Conservation (phyloP, 352 stramenopile species). For the Phytopythium litorale region DNA sequence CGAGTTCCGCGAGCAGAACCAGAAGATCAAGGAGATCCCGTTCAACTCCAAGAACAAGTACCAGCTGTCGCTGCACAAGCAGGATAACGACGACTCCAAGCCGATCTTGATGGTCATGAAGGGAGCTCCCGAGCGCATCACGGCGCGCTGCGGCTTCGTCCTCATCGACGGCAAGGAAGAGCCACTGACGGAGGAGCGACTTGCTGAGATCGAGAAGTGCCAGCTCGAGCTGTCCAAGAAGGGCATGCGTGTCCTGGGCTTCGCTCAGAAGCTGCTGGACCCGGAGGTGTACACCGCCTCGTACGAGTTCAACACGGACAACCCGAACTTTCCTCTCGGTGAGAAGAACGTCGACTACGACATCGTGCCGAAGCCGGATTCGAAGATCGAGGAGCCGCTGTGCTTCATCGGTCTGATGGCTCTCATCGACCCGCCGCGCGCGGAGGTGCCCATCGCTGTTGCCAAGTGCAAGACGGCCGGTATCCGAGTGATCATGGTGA, state of each 20-base stretch:
- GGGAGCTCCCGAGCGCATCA: slow-evolving; percentile 91
- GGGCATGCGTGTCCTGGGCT: slow-evolving; percentile 63
- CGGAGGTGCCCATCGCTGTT: slow-evolving; percentile 96
- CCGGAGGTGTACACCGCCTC: slow-evolving; percentile 34
- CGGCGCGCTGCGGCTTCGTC: slow-evolving; percentile 86
- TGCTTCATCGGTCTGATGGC: slow-evolving; percentile 95
- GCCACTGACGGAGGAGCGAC: slow-evolving; percentile 75
- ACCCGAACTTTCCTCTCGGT: slow-evolving; percentile 32
- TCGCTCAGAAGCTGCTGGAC: slow-evolving; percentile 59
- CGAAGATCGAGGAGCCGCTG: slow-evolving; percentile 73
- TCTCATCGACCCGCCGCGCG: slow-evolving; percentile 98
- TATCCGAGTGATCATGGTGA: slow-evolving; percentile 99
- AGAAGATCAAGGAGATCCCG: slow-evolving; percentile 47
- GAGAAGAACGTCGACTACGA: slow-evolving; percentile 82
- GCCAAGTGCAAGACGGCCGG: slow-evolving; percentile 93
- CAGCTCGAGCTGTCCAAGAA: slow-evolving; percentile 62
- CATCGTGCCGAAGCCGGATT: slow-evolving; percentile 52
- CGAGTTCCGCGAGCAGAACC: slow-evolving; percentile 53
- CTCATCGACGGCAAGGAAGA: slow-evolving; percentile 47
- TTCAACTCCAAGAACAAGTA: slow-evolving; percentile 76
- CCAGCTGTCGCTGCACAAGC: slow-evolving; percentile 30
- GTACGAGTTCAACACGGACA: slow-evolving; percentile 72
- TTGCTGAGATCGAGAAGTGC: slow-evolving; percentile 56
- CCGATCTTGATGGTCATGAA: slow-evolving; percentile 85
- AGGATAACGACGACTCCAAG: slow-evolving; percentile 54